Percentiles rank a stretch among this genome's conserved stretches.
Evolutionary conservation across 257 asterid genomes (phyloP).

Genomic region (Solanum clarkiae): DNA sequence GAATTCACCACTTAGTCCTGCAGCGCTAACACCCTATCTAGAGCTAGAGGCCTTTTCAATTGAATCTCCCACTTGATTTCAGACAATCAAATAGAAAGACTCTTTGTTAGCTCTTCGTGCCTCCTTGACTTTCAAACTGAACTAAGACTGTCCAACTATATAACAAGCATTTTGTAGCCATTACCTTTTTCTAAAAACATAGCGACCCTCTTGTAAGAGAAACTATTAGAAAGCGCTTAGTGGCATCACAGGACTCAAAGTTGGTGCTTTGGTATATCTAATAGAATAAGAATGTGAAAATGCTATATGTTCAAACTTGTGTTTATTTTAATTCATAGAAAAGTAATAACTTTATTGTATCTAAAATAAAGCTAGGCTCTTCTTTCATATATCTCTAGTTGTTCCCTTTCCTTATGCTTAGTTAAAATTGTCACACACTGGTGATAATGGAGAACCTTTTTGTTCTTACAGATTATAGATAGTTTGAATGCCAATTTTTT

Average conservation of each 20-base stretch:
- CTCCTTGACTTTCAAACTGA: too few relatives aligned
- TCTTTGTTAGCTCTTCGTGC: too few relatives aligned
- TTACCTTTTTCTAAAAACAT: not conserved
- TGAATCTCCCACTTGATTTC: too few relatives aligned
- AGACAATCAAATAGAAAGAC: too few relatives aligned
- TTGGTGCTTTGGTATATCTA: not conserved
- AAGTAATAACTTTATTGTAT: not conserved
- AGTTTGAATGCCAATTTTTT: not conserved
- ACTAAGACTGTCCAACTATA: too few relatives aligned
- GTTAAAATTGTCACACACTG: not conserved
- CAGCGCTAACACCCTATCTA: too few relatives aligned
- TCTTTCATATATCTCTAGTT: not conserved
- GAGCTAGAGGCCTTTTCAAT: too few relatives aligned
- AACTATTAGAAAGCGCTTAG: not conserved
- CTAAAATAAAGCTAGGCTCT: not conserved
- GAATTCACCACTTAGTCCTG: slow-evolving; percentile 39
- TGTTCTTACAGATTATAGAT: not conserved
- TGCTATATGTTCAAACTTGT: not conserved
- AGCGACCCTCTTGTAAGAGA: not conserved
- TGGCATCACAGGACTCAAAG: not conserved
- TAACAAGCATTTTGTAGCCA: not conserved
- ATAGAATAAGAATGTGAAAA: not conserved
- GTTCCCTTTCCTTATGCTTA: not conserved
- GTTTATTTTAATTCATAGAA: not conserved
- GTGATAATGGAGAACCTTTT: not conserved